phyloP scores from a whole-genome alignment of 768 basidiomycete species.

The Amylocystis lapponica region DNA sequence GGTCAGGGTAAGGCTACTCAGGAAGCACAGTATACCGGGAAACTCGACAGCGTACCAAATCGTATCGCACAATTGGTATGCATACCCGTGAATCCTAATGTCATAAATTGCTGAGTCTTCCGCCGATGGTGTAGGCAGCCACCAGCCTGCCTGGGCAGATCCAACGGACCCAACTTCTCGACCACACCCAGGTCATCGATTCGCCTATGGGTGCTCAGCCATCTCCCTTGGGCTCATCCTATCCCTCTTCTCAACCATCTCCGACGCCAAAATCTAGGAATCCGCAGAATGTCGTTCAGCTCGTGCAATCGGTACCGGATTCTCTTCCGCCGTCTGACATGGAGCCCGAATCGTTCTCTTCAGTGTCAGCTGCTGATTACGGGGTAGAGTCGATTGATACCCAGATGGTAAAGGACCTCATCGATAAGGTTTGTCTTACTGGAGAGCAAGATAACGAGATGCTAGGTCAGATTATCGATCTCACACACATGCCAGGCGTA shows the following conservation, averaged over 20 bases:
- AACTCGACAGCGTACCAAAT: constrained; percentile 44
- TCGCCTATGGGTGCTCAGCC: constrained; percentile 9
- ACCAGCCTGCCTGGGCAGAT: no score
- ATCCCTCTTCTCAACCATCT: constrained; percentile 3
- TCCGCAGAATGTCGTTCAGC: background rate
- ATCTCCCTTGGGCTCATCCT: constrained; percentile 5
- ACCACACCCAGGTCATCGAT: constrained; percentile 26
- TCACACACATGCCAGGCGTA: background rate
- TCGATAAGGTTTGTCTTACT: constrained; percentile 12
- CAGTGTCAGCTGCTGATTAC: constrained; percentile 1
- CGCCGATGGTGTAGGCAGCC: no score
- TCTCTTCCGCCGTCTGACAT: constrained; percentile 22
- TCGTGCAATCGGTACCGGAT: background rate
- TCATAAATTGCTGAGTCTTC: no score
- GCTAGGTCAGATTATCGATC: constrained; percentile 33
- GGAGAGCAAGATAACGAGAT: constrained; percentile 40
- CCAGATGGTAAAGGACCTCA: constrained; percentile 31
- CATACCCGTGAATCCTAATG: background rate
- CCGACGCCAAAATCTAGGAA: constrained; percentile 6
- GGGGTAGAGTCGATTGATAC: constrained; percentile 29
- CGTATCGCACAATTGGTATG: constrained; percentile 52
- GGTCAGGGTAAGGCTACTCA: background rate
- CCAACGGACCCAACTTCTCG: constrained; percentile 48
- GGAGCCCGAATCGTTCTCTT: constrained; percentile 1
- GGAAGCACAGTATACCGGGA: constrained; percentile 47